Evolutionary conservation across 1,139 yeast species (phyloP).

Genomic region (Hemisphaericaspora subhashii): DNA sequence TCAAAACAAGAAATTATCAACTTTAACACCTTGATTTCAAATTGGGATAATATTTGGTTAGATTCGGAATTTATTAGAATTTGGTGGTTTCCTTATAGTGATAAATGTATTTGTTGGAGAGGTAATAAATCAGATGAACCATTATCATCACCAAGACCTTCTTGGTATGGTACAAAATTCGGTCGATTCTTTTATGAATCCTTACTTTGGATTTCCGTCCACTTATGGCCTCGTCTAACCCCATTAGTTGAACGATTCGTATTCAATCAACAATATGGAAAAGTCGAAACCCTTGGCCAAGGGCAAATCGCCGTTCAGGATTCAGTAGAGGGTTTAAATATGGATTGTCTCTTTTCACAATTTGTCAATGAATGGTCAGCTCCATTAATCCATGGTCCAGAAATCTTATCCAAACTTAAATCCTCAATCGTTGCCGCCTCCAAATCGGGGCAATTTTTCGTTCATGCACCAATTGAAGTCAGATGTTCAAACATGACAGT

Average conservation of each 20-base stretch:
- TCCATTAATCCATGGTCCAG: constrained; percentile 76
- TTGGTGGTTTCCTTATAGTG: constrained; percentile 98
- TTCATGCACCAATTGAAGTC: constrained; percentile 94
- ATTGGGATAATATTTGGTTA: constrained; percentile 80
- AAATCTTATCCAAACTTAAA: constrained; percentile 64
- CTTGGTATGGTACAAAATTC: constrained; percentile 82
- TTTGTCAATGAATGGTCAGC: constrained; percentile 97
- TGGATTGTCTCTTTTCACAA: constrained; percentile 95
- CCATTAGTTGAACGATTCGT: constrained; percentile 85
- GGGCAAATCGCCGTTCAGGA: constrained; percentile 75
- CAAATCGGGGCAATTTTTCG: constrained; percentile 61
- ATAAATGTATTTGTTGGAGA: constrained; percentile 86
- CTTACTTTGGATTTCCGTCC: constrained; percentile 76
- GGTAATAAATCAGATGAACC: constrained; percentile 71
- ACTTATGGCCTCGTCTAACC: constrained; percentile 69
- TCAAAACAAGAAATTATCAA: constrained; percentile 80
- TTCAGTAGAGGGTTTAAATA: constrained; percentile 84
- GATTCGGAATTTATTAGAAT: constrained; percentile 87
- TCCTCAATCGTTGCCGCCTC: constrained; percentile 64
- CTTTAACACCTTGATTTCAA: constrained; percentile 65
- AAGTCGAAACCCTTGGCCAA: constrained; percentile 62
- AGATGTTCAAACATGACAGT: constrained; percentile 86
- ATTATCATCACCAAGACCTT: constrained; percentile 62
- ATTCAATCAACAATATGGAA: constrained; percentile 81
- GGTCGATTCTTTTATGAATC: constrained; percentile 82